Evolutionary conservation across 177 flowering plant genomes (phyloP), one percentile per base, ranked within the genome.

Genomic region (Vitis hybrid): DNA sequence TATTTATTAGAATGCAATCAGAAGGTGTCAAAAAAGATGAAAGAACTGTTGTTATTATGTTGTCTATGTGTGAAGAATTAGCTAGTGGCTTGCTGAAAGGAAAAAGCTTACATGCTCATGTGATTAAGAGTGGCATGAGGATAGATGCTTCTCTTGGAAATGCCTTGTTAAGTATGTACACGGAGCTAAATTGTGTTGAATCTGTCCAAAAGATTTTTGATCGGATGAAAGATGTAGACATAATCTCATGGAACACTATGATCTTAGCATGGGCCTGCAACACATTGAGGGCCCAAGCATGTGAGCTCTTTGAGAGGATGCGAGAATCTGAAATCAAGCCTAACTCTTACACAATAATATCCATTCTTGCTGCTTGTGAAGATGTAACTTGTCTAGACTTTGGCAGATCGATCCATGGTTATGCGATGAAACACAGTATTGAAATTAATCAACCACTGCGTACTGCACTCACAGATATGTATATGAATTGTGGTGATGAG

Each of bases 161-260:
- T 79, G 85, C 88, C 50, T 55, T 88, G 52, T 67, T 88, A 53
- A 66, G 70, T 54, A 74, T 83, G 85, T 88, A 84, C 71, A 63
- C 73, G 2, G 71, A 74, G 48, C 65, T 70, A 18, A 74, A 75
- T 64, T 76, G 74, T 61, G 22, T 82, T 5, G 76, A 79, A 55
- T 74, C 74, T 57, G 81, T 72, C 12, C 22, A 49, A 65, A 73
- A 66, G 16, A 69, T 77, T 16, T 87, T 84, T 65, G 15, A 34
- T 52, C 64, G 68, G 54, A 78, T 81, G 69, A 61, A 26, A 56
- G 52, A 19, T 71, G 34, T 50, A 10, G 85, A 85, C 78, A 73
- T 79, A 16, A 66, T 84, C n/a, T 81, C 90, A 10, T 83, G 80
- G 77, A 83, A 87, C 75, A 82, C 80, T 9, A 67, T 80, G 71